Base-by-base conservation (phyloP, 169 alveolate genomes). In the Theileria parva region DNA sequence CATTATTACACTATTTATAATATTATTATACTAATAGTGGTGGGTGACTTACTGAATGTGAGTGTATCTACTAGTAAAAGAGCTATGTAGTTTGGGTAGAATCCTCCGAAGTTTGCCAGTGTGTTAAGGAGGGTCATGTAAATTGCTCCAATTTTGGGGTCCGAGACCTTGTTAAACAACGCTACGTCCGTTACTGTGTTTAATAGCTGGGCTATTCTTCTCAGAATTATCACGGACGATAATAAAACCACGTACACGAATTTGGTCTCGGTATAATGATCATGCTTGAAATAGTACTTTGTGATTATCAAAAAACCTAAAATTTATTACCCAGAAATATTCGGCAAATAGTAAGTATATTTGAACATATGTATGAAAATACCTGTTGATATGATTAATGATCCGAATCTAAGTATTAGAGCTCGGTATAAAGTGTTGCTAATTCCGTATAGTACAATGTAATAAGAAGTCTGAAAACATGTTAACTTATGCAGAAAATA, bases 51-150 rank as follows among this genome's bases (percentile, higher is more conserved):
- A 81, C 88, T 19, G 12, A 15, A 11, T 19, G 61, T 32, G 37
- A 76, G 50, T 8, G 28, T 13, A 50, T 83, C 89, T 11, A 83
- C 73, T 60, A 83, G 27, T 55, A 61, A 21, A 19, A 83, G 59
- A 2, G 85, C 87, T 17, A 76, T 13, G 21, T 39, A 25, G 37
- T 32, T 32, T 17, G 89, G 80, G 71, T 48, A 28, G 51, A 83
- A 48, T 17, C 71, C 71, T 37, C 96, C 95, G 51, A 93, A 51
- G 66, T 93, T 93, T 50, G 84, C 70, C 28, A 93, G 85, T 53
- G 96, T 92, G 86, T 93, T 93, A 71, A 93, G 89, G 37, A 93
- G 88, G 28, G 96, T 89, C 93, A 93, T 88, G 87, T 93, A 93
- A 37, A 95, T 92, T 37, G 95, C 96, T 15, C 95, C 96, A 27